Evolutionary conservation across 805 yeast genomes (phyloP).

Genomic region (Myxozyma melibiosi): DNA sequence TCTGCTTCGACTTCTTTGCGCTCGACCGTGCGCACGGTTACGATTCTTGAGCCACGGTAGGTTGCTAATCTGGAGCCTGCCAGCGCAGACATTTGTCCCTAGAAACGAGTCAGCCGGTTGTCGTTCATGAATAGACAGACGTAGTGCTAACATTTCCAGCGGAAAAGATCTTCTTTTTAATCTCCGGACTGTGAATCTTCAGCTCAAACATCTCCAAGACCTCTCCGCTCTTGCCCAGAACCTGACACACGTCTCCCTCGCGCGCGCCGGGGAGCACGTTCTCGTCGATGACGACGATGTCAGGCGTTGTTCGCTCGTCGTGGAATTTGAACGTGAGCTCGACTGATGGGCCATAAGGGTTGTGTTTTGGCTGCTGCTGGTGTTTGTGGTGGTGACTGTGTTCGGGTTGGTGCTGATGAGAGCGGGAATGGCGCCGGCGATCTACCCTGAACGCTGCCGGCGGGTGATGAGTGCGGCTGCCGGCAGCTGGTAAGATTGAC

Average conservation of each 20-base stretch:
- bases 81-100: constrained; percentile 26
- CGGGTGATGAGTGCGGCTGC: too few relatives aligned
- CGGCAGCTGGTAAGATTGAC: too few relatives aligned
- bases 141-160: constrained; percentile 8
- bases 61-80: constrained; percentile 27
- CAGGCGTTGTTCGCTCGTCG: constrained; percentile 59
- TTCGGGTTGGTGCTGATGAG: background rate
- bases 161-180: constrained; percentile 22
- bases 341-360: constrained; percentile 9
- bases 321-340: constrained; percentile 48
- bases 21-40: constrained; percentile 20
- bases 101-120: background rate
- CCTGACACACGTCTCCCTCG: constrained; percentile 68
- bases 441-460: background rate
- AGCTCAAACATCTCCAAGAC: constrained; percentile 22
- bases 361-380: background rate
- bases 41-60: constrained; percentile 23
- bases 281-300: constrained; percentile 61
- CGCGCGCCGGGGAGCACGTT: constrained; percentile 57
- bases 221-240: constrained; percentile 28
- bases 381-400: constrained; percentile 1
- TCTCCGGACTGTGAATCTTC: constrained; percentile 17
- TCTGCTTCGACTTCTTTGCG: constrained; percentile 53
- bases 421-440: too few relatives aligned
- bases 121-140: background rate